These are phyloP conservation scores for Eucalyptus regnans DNA, from an alignment of 345 rosid genomes.

Conservation along the genomic window DNA sequence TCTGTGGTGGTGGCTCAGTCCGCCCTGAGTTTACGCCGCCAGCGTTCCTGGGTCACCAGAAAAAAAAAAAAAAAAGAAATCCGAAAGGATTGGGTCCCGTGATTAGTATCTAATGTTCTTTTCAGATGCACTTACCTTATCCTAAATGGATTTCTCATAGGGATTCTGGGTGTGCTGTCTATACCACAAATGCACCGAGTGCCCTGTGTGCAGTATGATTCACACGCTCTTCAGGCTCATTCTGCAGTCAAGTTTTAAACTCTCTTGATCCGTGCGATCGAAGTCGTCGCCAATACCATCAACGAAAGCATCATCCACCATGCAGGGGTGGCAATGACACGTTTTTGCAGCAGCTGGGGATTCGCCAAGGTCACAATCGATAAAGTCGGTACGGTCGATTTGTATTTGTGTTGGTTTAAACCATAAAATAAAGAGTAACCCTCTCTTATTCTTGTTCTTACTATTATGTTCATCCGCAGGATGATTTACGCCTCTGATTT, in stretches of 20 bases:
- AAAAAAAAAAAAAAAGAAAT: no score
- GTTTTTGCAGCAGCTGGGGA: no score
- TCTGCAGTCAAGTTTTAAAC: not conserved
- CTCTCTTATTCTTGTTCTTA: not conserved
- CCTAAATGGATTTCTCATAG: not conserved
- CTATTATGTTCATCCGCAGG: not conserved
- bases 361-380: no score
- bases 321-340: not conserved
- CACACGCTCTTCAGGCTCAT: no score
- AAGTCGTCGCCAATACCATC: not conserved
- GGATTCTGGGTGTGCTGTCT: no score
- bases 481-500: not conserved
- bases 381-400: not conserved
- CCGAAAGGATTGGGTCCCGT: not conserved
- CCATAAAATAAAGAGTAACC: not conserved
- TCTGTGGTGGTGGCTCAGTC: no score
- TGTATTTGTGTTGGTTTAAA: not conserved
- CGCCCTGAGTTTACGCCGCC: no score
- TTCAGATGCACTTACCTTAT: not conserved
- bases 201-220: not conserved
- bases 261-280: not conserved
- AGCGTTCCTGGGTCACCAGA: no score
- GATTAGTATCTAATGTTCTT: not conserved
- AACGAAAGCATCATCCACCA: not conserved
- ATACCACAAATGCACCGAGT: no score